phyloP scores from a whole-genome alignment of 1,139 yeast species.

The Hemisphaericaspora xylofermentans region DNA sequence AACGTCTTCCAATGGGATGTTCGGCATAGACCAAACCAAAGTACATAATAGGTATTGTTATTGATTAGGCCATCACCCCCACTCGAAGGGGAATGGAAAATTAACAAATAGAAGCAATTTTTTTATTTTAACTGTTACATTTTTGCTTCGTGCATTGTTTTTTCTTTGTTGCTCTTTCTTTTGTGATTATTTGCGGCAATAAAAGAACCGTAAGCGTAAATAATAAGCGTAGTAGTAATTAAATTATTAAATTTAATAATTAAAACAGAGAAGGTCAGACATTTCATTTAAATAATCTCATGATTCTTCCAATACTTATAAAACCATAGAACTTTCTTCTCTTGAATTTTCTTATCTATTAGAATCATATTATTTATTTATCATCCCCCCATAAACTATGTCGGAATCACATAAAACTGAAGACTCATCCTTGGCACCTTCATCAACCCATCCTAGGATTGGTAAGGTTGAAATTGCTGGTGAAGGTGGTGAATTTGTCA shows the following conservation, averaged over 20 bases:
- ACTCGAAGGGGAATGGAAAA: no score
- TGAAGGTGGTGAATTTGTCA: constrained; percentile 19
- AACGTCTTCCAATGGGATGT: no score
- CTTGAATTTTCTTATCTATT: neutral
- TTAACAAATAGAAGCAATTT: no score
- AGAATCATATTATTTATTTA: neutral
- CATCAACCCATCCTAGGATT: constrained; percentile 11
- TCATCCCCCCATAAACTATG: neutral
- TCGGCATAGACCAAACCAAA: no score
- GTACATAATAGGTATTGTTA: no score
- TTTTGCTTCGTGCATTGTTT: no score
- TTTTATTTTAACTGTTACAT: no score
- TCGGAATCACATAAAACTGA: neutral
- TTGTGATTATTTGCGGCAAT: neutral
- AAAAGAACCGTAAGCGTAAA: neutral
- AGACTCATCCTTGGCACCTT: neutral
- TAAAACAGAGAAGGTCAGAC: no score
- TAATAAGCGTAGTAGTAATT: neutral
- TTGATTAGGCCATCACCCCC: no score
- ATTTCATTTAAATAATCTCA: neutral
- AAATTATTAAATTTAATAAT: no score
- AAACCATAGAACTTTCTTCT: neutral
- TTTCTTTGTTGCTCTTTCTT: no score
- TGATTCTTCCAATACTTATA: neutral
- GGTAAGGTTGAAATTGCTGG: constrained; percentile 19